Percentiles rank a stretch among this genome's conserved stretches.
These are phyloP conservation scores for Dictyostelium brefeldianum DNA, from an alignment of 78 protist species.

Conservation along the genomic window DNA sequence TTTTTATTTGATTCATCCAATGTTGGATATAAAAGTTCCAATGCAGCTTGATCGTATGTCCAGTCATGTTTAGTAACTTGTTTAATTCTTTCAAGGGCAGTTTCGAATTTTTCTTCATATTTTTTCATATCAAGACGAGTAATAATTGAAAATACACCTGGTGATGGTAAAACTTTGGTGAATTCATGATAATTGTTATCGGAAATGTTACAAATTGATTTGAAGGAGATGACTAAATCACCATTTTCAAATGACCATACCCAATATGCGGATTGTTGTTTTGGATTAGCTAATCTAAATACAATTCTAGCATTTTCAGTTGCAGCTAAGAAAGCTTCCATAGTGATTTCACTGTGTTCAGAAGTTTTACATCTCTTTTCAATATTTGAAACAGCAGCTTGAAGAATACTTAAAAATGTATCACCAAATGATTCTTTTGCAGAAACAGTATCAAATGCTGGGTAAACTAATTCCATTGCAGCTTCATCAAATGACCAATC, in stretches of 20 bases:
- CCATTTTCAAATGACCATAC: conserved; percentile 14
- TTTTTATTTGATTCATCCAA: conserved; percentile 7
- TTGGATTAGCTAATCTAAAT: conserved; percentile 11
- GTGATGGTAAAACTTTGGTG: conserved; percentile 34
- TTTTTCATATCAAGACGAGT: conserved; percentile 31
- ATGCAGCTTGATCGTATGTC: conserved; percentile 34
- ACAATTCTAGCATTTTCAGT: conserved; percentile 20
- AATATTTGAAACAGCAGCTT: background rate
- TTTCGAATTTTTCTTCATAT: conserved; percentile 32
- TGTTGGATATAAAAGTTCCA: conserved; percentile 25
- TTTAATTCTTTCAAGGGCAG: conserved; percentile 26
- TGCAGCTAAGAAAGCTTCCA: conserved; percentile 43
- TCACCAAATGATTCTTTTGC: conserved; percentile 33
- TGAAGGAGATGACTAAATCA: conserved; percentile 10
- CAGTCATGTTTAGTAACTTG: conserved; percentile 16
- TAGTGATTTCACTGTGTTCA: background rate
- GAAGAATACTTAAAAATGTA: background rate
- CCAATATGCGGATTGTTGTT: conserved; percentile 47
- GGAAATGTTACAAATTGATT: background rate
- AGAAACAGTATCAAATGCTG: background rate
- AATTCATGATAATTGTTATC: conserved; percentile 26
- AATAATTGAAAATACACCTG: conserved; percentile 47
- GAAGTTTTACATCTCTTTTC: conserved; percentile 29
- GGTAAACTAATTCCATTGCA: conserved; percentile 18
- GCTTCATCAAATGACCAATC: conserved; percentile 60